Evolutionary conservation across 2,329 filamentous ascomycete species (phyloP).

Genomic region (Penicillium corylophilum): DNA sequence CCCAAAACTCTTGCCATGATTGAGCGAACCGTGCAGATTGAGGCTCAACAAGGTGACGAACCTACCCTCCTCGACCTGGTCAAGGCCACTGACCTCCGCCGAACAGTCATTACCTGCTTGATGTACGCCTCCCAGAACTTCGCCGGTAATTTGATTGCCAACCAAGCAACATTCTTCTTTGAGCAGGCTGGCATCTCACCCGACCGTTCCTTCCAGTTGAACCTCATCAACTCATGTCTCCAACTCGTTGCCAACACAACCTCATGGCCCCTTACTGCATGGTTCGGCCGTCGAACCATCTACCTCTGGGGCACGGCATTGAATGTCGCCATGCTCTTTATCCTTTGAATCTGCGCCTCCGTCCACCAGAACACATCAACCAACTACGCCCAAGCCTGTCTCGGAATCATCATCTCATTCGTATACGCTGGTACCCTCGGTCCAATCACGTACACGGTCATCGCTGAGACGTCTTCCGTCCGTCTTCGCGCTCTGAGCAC

Average conservation of each 20-base stretch:
- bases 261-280: slow-evolving; percentile 38
- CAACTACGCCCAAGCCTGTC: slow-evolving; percentile 41
- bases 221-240: slow-evolving; percentile 30
- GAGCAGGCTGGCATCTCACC: slow-evolving; percentile 33
- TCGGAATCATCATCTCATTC: slow-evolving; percentile 43
- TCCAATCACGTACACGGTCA: slow-evolving; percentile 41
- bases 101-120: slow-evolving; percentile 34
- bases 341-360: slow-evolving; percentile 40
- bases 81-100: slow-evolving; percentile 34
- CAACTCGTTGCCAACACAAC: slow-evolving; percentile 37
- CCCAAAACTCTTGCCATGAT: slow-evolving; percentile 32
- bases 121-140: slow-evolving; percentile 46
- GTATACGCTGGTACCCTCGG: slow-evolving; percentile 38
- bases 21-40: slow-evolving; percentile 36
- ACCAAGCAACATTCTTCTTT: slow-evolving; percentile 64
- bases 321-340: slow-evolving; percentile 38
- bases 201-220: slow-evolving; percentile 28
- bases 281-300: slow-evolving; percentile 43
- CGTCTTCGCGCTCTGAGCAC: slow-evolving; percentile 41
- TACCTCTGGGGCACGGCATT: slow-evolving; percentile 39
- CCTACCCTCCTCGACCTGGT: slow-evolving; percentile 32
- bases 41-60: slow-evolving; percentile 23
- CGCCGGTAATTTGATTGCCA: slow-evolving; percentile 63
- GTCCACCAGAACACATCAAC: slow-evolving; percentile 31
- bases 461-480: slow-evolving; percentile 40